Conservation (phyloP, 2,329 filamentous ascomycete genomes). For the Penicillium polonicum region DNA sequence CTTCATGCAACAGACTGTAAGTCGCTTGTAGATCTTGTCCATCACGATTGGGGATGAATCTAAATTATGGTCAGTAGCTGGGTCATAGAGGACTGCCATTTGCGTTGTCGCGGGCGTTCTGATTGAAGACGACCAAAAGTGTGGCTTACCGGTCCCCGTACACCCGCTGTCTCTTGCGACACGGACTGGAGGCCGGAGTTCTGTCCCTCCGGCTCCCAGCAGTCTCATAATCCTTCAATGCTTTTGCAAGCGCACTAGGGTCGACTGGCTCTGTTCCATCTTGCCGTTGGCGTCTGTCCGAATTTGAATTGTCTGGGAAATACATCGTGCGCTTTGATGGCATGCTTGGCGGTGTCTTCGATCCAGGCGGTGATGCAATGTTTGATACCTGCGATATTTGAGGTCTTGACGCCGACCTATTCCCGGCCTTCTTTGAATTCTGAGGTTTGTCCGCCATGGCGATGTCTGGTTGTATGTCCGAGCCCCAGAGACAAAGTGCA, state of each 20-base stretch:
- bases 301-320: conserved; percentile 32
- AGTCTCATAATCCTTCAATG: conserved; percentile 62
- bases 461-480: conserved; percentile 13
- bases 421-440: conserved; percentile 18
- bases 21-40: conserved; percentile 92
- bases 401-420: conserved; percentile 18
- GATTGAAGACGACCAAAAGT: not conserved
- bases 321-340: conserved; percentile 47
- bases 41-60: conserved; percentile 92
- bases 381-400: conserved; percentile 30
- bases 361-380: conserved; percentile 53
- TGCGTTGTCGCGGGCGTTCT: not conserved
- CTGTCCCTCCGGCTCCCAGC: conserved; percentile 58
- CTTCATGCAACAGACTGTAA: conserved; percentile 87
- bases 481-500: conserved; percentile 15
- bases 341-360: conserved; percentile 60
- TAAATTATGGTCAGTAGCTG: conserved; percentile 37
- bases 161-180: conserved; percentile 65
- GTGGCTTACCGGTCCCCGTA: conserved; percentile 61
- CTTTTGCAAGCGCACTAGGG: conserved; percentile 58
- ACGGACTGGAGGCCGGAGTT: conserved; percentile 65
- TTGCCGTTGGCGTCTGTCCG: conserved; percentile 27
- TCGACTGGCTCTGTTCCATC: conserved; percentile 56
- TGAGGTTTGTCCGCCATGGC: conserved; percentile 24
- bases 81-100: not conserved